Evolutionary conservation across 2,329 filamentous ascomycete species (phyloP), one percentile per base, ranked within the genome.

Genomic region (Aureobasidium namibiae): DNA sequence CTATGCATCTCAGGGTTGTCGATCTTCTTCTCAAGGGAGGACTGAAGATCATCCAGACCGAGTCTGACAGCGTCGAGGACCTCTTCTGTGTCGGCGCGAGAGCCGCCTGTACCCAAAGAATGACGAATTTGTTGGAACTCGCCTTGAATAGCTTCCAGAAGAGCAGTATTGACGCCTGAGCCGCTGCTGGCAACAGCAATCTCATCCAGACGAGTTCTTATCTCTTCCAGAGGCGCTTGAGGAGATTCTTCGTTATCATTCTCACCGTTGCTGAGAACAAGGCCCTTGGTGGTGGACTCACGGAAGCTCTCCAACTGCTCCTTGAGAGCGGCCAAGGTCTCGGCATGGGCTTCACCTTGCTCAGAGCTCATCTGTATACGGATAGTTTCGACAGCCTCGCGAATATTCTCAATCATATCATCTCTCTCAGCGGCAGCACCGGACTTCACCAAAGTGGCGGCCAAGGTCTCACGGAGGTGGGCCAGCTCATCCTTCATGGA

Each of bases 351-450:
- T 14, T 73, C 72, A 53, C 72, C 71, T 18, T 77, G 73, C 6
- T 76, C 72, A 21, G 66, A 63, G 1, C 67, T 63, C 16, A 76
- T 64, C 41, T 74, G 72, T 7, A 69, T 68, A 8, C 72, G 72
- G 24, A 79, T 66, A 8, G 72, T 74, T 23, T 78, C 75, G 18
- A 78, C 66, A 4, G 75, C 68, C 61, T 75, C 73, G 24, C 72
- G 84, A 2, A 92, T 75, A 10, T 85, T 83, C 62, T 88, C 82
- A 1, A 95, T 79, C 26, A 92, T 80, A 36, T 88, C 81, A 50
- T 80, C 83, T 45, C 65, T 66, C 56, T 84, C 79, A 9, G 73
- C 69, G 18, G 70, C 70, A 24, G 74, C 71, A 18, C 75, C 76
- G 4, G 75, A 73, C 53, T 71, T 74, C 46, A 82, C 72, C 7